Evolutionary conservation across 2,329 filamentous ascomycete species (phyloP).

Genomic region (Endocalyx cinctus): DNA sequence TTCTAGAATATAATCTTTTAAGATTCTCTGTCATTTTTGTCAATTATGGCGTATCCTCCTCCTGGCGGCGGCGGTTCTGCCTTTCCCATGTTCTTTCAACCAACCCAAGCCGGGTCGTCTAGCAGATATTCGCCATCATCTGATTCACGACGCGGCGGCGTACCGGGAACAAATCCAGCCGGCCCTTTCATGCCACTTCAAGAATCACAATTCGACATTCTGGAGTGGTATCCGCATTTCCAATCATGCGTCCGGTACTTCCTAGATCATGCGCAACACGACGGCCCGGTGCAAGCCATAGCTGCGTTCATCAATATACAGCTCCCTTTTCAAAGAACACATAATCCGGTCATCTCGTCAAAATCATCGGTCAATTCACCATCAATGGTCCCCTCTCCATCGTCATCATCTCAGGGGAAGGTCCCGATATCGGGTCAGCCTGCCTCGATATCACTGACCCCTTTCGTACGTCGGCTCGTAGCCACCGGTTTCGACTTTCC

Average conservation of each 20-base stretch:
- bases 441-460: slow-evolving; percentile 64
- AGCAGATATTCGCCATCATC: slow-evolving; percentile 19
- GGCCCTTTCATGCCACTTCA: slow-evolving; percentile 21
- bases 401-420: slow-evolving; percentile 20
- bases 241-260: slow-evolving; percentile 90
- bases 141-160: slow-evolving; percentile 13
- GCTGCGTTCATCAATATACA: slow-evolving; percentile 89
- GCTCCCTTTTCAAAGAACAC: slow-evolving; percentile 72
- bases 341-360: slow-evolving; percentile 40
- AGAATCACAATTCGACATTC: slow-evolving; percentile 63
- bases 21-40: no score
- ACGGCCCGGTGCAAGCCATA: slow-evolving; percentile 75
- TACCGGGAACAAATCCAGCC: slow-evolving; percentile 15
- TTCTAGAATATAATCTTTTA: no score
- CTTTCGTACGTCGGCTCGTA: slow-evolving; percentile 85
- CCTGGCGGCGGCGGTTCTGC: slow-evolving; percentile 15
- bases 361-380: slow-evolving; percentile 30
- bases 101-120: slow-evolving; percentile 16
- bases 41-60: slow-evolving; percentile 24
- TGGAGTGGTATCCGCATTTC: slow-evolving; percentile 90
- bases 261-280: slow-evolving; percentile 84
- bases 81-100: slow-evolving; percentile 20
- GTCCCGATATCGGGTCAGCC: slow-evolving; percentile 24
- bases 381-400: slow-evolving; percentile 27
- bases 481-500: slow-evolving; percentile 88